phyloP scores from a whole-genome alignment of 306 rosid genomes.

The Neltuma alba region DNA sequence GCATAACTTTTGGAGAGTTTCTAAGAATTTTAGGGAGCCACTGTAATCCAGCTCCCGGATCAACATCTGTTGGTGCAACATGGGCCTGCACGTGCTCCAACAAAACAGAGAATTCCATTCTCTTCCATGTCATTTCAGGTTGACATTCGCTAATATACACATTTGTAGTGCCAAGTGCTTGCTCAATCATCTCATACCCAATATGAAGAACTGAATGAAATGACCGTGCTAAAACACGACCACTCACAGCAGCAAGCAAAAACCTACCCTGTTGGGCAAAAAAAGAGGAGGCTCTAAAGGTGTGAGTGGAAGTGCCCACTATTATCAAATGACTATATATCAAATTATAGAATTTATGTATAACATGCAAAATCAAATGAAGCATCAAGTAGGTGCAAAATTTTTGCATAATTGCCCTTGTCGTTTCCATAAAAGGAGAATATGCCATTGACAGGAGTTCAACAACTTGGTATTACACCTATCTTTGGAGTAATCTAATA shows the following conservation, averaged over 20 bases:
- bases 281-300: conserved; percentile 30
- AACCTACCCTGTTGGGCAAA: conserved; percentile 83
- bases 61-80: conserved; percentile 99
- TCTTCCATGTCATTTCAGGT: conserved; percentile 98
- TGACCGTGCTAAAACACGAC: conserved; percentile 92
- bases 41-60: conserved; percentile 99
- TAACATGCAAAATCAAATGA: neutral
- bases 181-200: conserved; percentile 93
- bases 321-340: conserved; percentile 7
- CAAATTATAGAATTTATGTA: neutral
- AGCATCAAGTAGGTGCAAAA: conserved; percentile 8
- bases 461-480: neutral
- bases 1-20: conserved; percentile 97
- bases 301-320: conserved; percentile 24
- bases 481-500: neutral
- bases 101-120: conserved; percentile 92
- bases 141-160: conserved; percentile 67
- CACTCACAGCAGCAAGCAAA: conserved; percentile 98
- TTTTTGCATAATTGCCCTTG: neutral
- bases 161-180: conserved; percentile 75
- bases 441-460: neutral
- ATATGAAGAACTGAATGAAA: conserved; percentile 93
- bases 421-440: neutral
- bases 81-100: conserved; percentile 98
- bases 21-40: conserved; percentile 96